These are phyloP conservation scores for Botrytis medusae DNA, from an alignment of 2,329 filamentous ascomycete species.

Conservation along the genomic window DNA sequence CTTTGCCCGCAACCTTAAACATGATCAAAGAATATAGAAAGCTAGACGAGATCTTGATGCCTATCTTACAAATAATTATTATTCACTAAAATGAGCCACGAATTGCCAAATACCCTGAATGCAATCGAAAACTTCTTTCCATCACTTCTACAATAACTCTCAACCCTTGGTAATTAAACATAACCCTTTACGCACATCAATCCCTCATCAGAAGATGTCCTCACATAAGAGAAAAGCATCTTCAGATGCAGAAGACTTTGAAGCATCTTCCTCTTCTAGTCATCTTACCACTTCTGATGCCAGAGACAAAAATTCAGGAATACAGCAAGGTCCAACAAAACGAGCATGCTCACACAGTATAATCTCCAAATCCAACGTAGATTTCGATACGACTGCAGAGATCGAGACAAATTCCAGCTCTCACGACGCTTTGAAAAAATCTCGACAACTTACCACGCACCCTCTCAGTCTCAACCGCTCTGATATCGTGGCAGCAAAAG, in stretches of 20 bases:
- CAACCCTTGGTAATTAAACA: not conserved
- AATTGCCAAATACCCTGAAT: not conserved
- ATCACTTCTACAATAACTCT: not conserved
- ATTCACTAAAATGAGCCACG: not conserved
- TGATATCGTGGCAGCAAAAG: not conserved
- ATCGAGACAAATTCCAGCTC: not conserved
- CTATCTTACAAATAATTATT: not conserved
- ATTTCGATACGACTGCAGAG: not conserved
- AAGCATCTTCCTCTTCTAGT: not conserved
- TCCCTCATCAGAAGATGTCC: not conserved
- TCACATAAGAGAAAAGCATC: not conserved
- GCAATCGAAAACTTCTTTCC: not conserved
- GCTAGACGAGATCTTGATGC: not conserved
- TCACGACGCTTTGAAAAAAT: not conserved
- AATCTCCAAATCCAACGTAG: not conserved
- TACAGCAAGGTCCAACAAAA: not conserved
- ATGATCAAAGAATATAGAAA: not conserved
- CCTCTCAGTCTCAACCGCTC: not conserved
- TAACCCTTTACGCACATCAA: not conserved
- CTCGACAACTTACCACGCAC: not conserved
- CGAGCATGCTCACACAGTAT: not conserved
- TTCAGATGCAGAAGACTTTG: not conserved
- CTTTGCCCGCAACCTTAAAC: not conserved
- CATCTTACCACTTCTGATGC: not conserved
- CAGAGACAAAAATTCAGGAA: not conserved